Percentiles rank a stretch among this genome's conserved stretches.
Evolutionary conservation across 768 basidiomycete genomes (phyloP).

Genomic region (Agaricus blazei): DNA sequence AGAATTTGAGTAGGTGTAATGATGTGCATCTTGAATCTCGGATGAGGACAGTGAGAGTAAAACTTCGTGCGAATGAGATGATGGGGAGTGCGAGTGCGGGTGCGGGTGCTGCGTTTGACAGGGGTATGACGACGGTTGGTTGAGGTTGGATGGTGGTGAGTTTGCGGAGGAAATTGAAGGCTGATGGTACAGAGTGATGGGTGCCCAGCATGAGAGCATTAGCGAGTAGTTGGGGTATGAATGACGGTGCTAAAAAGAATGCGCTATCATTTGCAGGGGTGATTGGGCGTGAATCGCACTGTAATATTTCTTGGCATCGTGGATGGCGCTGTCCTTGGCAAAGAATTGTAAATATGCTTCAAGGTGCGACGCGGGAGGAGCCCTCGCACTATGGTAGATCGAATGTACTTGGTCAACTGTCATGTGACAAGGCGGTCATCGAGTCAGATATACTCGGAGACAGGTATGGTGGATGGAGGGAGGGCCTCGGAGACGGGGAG

Average conservation of each 20-base stretch:
- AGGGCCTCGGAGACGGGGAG: slow-evolving; percentile 25
- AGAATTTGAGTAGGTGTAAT: not conserved
- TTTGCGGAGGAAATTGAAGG: slow-evolving; percentile 39
- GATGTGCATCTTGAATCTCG: slow-evolving; percentile 24
- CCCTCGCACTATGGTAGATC: slow-evolving; percentile 34
- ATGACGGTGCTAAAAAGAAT: slow-evolving; percentile 1
- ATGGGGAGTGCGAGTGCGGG: no score
- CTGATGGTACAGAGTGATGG: slow-evolving; percentile 35
- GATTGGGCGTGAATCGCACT: slow-evolving; percentile 26
- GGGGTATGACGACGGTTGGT: not conserved
- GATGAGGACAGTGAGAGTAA: slow-evolving; percentile 36
- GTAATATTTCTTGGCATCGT: slow-evolving; percentile 35
- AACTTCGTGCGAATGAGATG: slow-evolving; percentile 7
- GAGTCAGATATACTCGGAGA: slow-evolving; percentile 33
- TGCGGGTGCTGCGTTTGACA: not conserved
- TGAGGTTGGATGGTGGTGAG: slow-evolving; percentile 18
- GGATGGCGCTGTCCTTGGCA: slow-evolving; percentile 35
- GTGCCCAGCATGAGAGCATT: slow-evolving; percentile 39
- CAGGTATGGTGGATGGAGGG: slow-evolving; percentile 23
- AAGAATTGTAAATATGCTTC: slow-evolving; percentile 46
- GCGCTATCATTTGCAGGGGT: slow-evolving; percentile 3
- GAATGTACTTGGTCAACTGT: slow-evolving; percentile 44
- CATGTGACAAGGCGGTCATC: slow-evolving; percentile 46
- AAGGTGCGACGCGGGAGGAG: slow-evolving; percentile 37
- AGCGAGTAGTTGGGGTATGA: slow-evolving; percentile 25